Percentiles rank a stretch among this genome's conserved stretches.
Evolutionary conservation across 169 alveolate genomes (phyloP).

Genomic region (Blepharisma undulans): DNA sequence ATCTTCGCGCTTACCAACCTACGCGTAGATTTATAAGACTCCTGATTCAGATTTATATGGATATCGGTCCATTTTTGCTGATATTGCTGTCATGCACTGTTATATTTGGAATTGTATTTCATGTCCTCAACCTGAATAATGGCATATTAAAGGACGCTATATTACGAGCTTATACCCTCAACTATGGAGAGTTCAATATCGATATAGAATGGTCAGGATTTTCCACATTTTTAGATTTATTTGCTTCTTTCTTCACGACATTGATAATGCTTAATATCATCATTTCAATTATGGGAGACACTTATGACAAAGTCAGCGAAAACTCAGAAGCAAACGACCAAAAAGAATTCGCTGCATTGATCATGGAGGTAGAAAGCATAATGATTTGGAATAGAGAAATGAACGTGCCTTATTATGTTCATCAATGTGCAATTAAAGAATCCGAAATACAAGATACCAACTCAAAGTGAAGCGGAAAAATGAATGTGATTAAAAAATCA

Average conservation of each 20-base stretch:
- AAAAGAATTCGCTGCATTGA: slow-evolving; percentile 10
- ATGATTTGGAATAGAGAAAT: background rate
- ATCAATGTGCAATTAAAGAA: background rate
- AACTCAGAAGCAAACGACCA: background rate
- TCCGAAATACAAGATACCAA: background rate
- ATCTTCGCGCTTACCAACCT: background rate
- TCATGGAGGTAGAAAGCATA: slow-evolving; percentile 15
- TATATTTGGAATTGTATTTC: background rate
- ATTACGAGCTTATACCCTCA: background rate
- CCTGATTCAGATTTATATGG: slow-evolving; percentile 4
- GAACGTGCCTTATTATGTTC: background rate
- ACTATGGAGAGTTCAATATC: background rate
- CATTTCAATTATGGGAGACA: slow-evolving; percentile 37
- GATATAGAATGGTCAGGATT: background rate
- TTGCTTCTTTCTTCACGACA: background rate
- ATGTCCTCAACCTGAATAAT: background rate
- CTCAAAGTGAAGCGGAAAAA: background rate
- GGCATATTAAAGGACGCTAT: background rate
- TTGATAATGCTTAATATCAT: background rate
- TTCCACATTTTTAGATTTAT: background rate
- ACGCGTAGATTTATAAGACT: background rate
- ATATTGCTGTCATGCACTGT: background rate
- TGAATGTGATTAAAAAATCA: background rate
- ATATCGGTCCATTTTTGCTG: slow-evolving; percentile 7
- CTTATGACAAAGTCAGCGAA: background rate